Evolutionary conservation across 106 monocot species (phyloP).

Genomic region (Iris macrosiphon): DNA sequence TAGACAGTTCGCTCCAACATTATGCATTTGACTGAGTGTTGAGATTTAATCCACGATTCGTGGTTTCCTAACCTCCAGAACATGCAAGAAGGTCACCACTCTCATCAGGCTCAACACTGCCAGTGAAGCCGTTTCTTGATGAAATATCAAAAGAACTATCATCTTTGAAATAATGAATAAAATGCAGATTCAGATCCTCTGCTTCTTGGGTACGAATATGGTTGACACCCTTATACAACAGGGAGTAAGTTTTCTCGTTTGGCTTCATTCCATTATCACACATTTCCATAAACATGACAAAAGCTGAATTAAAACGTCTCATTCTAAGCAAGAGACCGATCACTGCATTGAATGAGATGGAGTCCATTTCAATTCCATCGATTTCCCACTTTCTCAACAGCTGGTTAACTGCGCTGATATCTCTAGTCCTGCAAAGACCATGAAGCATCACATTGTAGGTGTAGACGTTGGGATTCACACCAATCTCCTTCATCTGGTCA

Average conservation of each 20-base stretch:
- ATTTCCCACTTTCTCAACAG: constrained; percentile 33
- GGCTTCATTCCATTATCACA: constrained; percentile 20
- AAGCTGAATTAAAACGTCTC: constrained; percentile 14
- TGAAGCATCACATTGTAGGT: constrained; percentile 67
- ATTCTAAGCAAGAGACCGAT: constrained; percentile 26
- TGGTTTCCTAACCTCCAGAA: constrained; percentile 17
- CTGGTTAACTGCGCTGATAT: constrained; percentile 23
- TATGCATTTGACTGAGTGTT: too few species aligned
- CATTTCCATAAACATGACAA: constrained; percentile 22
- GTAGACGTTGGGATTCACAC: constrained; percentile 25
- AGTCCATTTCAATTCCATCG: constrained; percentile 26
- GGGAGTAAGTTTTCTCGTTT: constrained; percentile 6
- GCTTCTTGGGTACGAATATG: constrained; percentile 1
- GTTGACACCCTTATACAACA: constrained; percentile 10
- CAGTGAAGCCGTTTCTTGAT: too few species aligned
- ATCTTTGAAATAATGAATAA: constrained; percentile 6
- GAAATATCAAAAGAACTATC: constrained; percentile 1
- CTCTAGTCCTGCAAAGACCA: constrained; percentile 29
- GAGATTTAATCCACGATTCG: too few species aligned
- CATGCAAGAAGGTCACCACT: constrained; percentile 22
- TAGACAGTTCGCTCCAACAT: too few species aligned
- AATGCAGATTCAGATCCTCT: background rate
- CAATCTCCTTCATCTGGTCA: constrained; percentile 42
- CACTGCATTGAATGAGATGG: constrained; percentile 30
- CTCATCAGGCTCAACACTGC: constrained; percentile 15